Evolutionary conservation across 306 rosid genomes (phyloP).

Genomic region (Cucurbita moschata): DNA sequence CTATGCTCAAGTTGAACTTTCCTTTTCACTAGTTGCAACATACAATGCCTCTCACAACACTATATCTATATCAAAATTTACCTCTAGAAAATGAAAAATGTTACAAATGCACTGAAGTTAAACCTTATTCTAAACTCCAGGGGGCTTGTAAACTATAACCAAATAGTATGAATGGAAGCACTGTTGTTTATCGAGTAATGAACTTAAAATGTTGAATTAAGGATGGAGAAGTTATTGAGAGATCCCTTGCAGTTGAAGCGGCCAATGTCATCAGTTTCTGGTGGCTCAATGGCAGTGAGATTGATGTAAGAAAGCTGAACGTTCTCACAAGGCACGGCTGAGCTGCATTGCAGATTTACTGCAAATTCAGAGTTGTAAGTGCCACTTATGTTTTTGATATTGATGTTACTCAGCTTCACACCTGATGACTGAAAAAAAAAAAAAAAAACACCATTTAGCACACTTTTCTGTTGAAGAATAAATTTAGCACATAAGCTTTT

Average conservation of each 20-base stretch:
- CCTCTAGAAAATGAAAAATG: not conserved
- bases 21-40: not conserved
- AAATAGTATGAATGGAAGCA: not conserved
- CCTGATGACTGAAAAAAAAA: not conserved
- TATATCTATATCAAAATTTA: not conserved
- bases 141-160: too few species aligned
- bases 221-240: not conserved
- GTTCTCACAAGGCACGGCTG: not conserved
- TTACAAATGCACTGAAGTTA: not conserved
- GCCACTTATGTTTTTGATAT: slow-evolving; percentile 1
- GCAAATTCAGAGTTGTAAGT: slow-evolving; percentile 5
- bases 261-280: not conserved
- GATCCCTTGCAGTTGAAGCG: not conserved
- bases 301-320: not conserved
- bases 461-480: not conserved
- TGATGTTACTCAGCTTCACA: slow-evolving; percentile 4
- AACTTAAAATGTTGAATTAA: not conserved
- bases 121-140: not conserved
- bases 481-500: not conserved
- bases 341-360: not conserved
- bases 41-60: not conserved
- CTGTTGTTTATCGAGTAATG: not conserved
- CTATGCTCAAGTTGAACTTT: not conserved
- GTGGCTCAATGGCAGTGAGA: not conserved
- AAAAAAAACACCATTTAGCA: not conserved